A percentile compares a stretch with the other conserved stretches of the same genome.
These are phyloP conservation scores for Penicillium fimorum DNA, from an alignment of 495 filamentous ascomycete genomes.

Conservation along the genomic window DNA sequence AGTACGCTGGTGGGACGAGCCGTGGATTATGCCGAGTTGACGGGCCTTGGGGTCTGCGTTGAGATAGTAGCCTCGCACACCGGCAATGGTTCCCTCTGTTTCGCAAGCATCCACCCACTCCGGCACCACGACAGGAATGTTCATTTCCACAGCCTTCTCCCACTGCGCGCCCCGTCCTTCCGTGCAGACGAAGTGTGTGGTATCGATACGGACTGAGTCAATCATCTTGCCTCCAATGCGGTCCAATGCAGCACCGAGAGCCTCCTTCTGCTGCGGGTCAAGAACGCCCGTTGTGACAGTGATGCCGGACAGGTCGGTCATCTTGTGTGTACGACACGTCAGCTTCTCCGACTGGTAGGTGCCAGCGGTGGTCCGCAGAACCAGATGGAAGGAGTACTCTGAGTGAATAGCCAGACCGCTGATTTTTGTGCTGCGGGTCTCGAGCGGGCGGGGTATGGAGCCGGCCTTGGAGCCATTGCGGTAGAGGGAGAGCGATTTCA, in stretches of 20 bases:
- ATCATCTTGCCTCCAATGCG: constrained; percentile 90
- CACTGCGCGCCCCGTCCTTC: constrained; percentile 85
- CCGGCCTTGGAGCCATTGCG: constrained; percentile 96
- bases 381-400: constrained; percentile 91
- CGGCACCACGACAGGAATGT: constrained; percentile 95
- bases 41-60: constrained; percentile 74
- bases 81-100: constrained; percentile 85
- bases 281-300: constrained; percentile 91
- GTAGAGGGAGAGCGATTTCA: constrained; percentile 84
- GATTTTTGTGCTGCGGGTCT: constrained; percentile 92
- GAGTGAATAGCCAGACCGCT: constrained; percentile 93
- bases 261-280: constrained; percentile 70
- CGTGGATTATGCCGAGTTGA: constrained; percentile 51
- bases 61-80: constrained; percentile 92
- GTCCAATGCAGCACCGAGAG: constrained; percentile 70
- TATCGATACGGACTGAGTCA: constrained; percentile 91
- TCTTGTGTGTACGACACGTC: constrained; percentile 89
- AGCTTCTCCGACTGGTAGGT: constrained; percentile 81
- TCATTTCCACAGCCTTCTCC: constrained; percentile 97
- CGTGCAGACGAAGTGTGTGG: constrained; percentile 98
- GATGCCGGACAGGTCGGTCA: constrained; percentile 96
- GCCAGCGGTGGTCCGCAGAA: constrained; percentile 87
- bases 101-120: constrained; percentile 98
- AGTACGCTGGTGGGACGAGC: constrained; percentile 44
- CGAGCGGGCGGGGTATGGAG: constrained; percentile 79